These are phyloP conservation scores for Plasmodium malariae DNA, from an alignment of 169 alveolate genomes.

Conservation along the genomic window DNA sequence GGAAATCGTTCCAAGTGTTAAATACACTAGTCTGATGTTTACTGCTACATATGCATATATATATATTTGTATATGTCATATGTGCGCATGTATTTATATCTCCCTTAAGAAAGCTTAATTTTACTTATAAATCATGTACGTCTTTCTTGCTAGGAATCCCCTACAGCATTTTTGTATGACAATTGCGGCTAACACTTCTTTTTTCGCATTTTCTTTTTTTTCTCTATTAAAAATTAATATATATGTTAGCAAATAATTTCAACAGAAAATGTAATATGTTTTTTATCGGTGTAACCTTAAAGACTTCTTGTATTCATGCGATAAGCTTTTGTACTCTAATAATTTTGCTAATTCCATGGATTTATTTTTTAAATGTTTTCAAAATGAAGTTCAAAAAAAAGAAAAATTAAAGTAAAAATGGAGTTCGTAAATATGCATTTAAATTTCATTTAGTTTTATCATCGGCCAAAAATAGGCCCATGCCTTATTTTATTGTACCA, in stretches of 20 bases:
- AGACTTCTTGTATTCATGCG: conserved; percentile 35
- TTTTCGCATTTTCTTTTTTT: conserved; percentile 27
- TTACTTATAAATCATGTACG: conserved; percentile 54
- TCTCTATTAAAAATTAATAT: conserved; percentile 29
- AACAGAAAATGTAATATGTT: neutral
- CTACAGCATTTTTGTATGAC: conserved; percentile 46
- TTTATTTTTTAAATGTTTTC: neutral
- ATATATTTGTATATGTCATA: neutral
- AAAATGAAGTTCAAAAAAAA: neutral
- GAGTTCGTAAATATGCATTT: no score
- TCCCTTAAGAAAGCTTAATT: neutral
- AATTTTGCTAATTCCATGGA: conserved; percentile 34
- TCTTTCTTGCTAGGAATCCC: conserved; percentile 32
- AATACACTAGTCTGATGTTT: no score
- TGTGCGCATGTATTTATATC: neutral
- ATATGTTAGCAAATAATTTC: conserved; percentile 2
- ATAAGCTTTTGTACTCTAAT: conserved; percentile 1
- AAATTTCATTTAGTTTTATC: no score
- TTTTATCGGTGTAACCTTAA: conserved; percentile 19
- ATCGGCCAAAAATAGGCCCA: no score
- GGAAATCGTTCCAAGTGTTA: no score
- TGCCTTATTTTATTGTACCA: no score
- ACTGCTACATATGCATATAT: neutral
- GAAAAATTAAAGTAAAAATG: neutral
- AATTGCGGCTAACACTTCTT: conserved; percentile 45